Base-by-base conservation (phyloP, 352 stramenopile species). In the Phytophthora sp. region DNA sequence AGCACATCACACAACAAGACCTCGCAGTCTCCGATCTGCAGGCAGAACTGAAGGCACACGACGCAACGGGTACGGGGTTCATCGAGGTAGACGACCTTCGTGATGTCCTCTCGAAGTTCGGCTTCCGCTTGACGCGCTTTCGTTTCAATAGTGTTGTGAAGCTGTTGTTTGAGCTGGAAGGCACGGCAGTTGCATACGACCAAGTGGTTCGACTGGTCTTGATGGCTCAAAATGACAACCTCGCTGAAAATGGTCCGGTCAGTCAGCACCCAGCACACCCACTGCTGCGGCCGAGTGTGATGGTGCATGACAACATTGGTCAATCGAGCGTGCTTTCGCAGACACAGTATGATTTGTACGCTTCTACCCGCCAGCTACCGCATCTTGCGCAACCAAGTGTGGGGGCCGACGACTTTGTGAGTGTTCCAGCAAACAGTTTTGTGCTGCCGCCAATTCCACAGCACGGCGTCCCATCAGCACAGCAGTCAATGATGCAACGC, bases 71-170 rank as follows among this genome's bases (percentile, higher is more conserved):
- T 13, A 67, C 55, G 4, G 79, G 79, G 0, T 23, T 61, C 11
- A 64, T 89, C 7, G 67, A 79, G 10, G 44, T 85, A 15, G 70
- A 80, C 26, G 54, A 79, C 17, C 52, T 87, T 10, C 77, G 77
- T 0, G 38, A 62, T 15, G 74, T 84, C 21, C 51, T 89, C 0
- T 44, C 39, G 0, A 62, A 45, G 21, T 74, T 86, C 28, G 77
- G 77, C 2, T 79, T 87, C 31, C 52, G 46, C 17, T 60, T 86
- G 11, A 84, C 79, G 24, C 56, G 72, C 30, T 85, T 81, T 12
- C 77, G 75, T 17, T 89, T 89, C 65, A 85, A 89, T 38, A 81
- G 61, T 39, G 75, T 89, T 45, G 70, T 72, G 5, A 76, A 79
- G 64, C 32, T 89, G 34, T 44, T 89, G 11, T 89, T 89, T 43